phyloP scores from a whole-genome alignment of 495 filamentous ascomycete species.

The Cladorrhinum samala region DNA sequence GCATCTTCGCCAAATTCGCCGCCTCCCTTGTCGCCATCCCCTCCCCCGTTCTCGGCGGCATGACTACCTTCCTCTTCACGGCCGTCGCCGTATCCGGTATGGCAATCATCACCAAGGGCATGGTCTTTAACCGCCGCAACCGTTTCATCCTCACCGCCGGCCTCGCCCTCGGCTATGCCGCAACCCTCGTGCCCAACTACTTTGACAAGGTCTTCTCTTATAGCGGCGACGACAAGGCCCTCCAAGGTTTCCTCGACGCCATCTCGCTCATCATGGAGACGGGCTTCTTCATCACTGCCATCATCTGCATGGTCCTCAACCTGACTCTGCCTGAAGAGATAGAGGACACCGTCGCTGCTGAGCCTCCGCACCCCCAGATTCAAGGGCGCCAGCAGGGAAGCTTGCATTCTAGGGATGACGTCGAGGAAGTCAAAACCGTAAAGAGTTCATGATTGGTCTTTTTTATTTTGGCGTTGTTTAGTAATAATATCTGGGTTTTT shows the following conservation, averaged over 20 bases:
- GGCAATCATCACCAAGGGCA: slow-evolving; percentile 66
- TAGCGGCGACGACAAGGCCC: slow-evolving; percentile 58
- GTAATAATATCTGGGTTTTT: neutral
- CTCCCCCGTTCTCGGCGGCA: slow-evolving; percentile 73
- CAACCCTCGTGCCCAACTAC: slow-evolving; percentile 74
- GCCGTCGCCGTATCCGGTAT: slow-evolving; percentile 82
- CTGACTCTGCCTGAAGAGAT: slow-evolving; percentile 66
- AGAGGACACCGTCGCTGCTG: slow-evolving; percentile 35
- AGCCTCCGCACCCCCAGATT: neutral
- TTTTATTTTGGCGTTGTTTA: neutral
- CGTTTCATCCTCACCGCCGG: slow-evolving; percentile 81
- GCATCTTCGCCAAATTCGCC: slow-evolving; percentile 89
- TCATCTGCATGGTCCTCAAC: slow-evolving; percentile 68
- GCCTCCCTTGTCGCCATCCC: slow-evolving; percentile 81
- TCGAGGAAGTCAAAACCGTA: slow-evolving; percentile 1
- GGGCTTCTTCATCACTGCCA: slow-evolving; percentile 65
- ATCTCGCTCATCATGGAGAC: slow-evolving; percentile 78
- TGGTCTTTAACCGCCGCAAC: slow-evolving; percentile 77
- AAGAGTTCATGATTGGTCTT: slow-evolving; percentile 4
- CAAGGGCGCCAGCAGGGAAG: neutral
- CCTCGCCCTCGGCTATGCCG: slow-evolving; percentile 70
- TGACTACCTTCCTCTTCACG: slow-evolving; percentile 89
- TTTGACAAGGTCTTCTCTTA: slow-evolving; percentile 72
- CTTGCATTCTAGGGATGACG: neutral
- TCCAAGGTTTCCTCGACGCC: slow-evolving; percentile 77